These are phyloP conservation scores for Rhinocladiella similis DNA, from an alignment of 2,329 filamentous ascomycete species.

Conservation along the genomic window DNA sequence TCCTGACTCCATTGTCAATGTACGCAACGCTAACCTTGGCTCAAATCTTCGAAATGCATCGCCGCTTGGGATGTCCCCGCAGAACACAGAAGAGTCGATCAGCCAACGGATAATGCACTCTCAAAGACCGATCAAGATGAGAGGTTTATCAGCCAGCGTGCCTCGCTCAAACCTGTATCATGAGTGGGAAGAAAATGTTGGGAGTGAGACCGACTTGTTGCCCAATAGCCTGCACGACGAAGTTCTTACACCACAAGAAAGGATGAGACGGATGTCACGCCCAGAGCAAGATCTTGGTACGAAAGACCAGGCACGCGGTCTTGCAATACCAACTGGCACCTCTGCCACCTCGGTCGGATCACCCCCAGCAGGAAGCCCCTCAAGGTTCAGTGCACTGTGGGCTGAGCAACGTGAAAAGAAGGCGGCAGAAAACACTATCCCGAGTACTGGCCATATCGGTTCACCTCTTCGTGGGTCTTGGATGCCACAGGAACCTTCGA, in stretches of 20 bases:
- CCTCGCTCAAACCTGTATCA: conserved; percentile 50
- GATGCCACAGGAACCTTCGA: conserved; percentile 25
- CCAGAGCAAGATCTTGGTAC: conserved; percentile 54
- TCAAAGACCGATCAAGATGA: conserved; percentile 58
- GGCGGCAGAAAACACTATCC: conserved; percentile 48
- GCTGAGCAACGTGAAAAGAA: conserved; percentile 54
- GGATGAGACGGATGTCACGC: conserved; percentile 59
- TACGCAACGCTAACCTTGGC: conserved; percentile 67
- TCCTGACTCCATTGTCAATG: conserved; percentile 60
- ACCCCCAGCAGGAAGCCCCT: conserved; percentile 58
- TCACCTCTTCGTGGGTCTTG: conserved; percentile 66
- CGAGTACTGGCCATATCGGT: conserved; percentile 60
- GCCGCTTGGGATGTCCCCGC: conserved; percentile 58
- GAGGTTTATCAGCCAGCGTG: conserved; percentile 60
- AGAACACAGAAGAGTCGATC: conserved; percentile 63
- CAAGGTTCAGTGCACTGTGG: conserved; percentile 62
- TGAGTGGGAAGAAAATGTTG: conserved; percentile 66
- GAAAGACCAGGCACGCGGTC: conserved; percentile 49
- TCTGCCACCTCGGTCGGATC: conserved; percentile 53
- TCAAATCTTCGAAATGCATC: conserved; percentile 66
- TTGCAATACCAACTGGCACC: conserved; percentile 51
- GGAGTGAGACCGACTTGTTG: conserved; percentile 86
- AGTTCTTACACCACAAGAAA: conserved; percentile 62
- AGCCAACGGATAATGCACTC: conserved; percentile 65
- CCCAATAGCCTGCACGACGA: conserved; percentile 68